These are phyloP conservation scores for Aegilops tauschii DNA, from an alignment of 176 grass and related monocot genomes.

Conservation along the genomic window DNA sequence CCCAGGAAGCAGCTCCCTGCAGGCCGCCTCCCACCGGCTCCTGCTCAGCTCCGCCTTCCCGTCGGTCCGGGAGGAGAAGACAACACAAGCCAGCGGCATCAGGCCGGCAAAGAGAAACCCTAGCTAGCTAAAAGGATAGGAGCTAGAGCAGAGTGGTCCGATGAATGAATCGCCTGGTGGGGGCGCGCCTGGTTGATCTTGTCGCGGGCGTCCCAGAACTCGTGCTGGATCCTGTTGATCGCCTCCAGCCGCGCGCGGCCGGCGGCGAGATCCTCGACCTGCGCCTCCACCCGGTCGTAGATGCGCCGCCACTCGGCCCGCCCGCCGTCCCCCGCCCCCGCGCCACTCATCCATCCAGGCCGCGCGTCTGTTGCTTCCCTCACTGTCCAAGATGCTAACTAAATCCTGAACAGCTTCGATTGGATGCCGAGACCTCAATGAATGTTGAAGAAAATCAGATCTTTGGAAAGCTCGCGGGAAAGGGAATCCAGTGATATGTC, in stretches of 20 bases:
- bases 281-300: background rate
- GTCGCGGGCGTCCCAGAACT: background rate
- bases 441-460: too few relatives aligned
- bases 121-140: background rate
- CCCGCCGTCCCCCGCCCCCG: background rate
- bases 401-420: too few relatives aligned
- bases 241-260: background rate
- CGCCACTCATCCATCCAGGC: too few relatives aligned
- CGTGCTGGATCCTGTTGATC: background rate
- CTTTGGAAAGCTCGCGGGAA: too few relatives aligned
- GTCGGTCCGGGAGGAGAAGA: background rate
- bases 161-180: background rate
- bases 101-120: background rate
- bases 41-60: background rate
- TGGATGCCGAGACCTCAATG: too few relatives aligned
- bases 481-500: too few relatives aligned
- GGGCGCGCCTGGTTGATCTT: background rate
- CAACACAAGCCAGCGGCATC: background rate
- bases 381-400: too few relatives aligned
- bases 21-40: background rate
- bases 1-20: constrained; percentile 10
- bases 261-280: constrained; percentile 19
- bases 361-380: too few relatives aligned
- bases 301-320: constrained; percentile 15
- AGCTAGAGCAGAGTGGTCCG: background rate